Evolutionary conservation across 1,284 basidiomycete genomes (phyloP).

Genomic region (Ganoderma lucidum): DNA sequence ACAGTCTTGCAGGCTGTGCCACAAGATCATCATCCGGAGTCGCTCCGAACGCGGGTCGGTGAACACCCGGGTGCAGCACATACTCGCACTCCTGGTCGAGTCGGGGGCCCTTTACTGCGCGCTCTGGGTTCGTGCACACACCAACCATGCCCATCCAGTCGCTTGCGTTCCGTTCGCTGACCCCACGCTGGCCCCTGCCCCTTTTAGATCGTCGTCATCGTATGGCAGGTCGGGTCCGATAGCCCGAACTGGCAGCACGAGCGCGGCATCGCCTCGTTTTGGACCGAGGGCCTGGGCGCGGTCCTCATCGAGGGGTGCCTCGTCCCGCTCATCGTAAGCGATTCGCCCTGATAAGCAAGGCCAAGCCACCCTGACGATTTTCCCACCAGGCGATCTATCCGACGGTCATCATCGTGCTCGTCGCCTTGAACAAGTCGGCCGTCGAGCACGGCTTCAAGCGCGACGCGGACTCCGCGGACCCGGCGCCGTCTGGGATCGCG

Average conservation of each 20-base stretch:
- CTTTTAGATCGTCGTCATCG: background rate
- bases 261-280: background rate
- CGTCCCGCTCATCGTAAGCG: constrained; percentile 8
- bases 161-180: background rate
- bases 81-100: background rate
- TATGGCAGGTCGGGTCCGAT: background rate
- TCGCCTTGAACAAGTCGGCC: background rate
- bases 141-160: no score
- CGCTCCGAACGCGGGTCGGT: background rate
- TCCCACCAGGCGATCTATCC: background rate
- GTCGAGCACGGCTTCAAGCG: background rate
- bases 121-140: background rate
- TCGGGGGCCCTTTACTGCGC: background rate
- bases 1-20: background rate
- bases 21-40: background rate
- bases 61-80: background rate
- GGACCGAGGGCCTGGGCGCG: background rate
- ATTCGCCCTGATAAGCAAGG: background rate
- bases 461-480: background rate
- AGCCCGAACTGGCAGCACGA: background rate
- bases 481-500: background rate
- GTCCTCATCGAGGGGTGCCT: constrained; percentile 3
- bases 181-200: background rate
- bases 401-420: constrained; percentile 1
- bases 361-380: background rate